Base-by-base conservation (phyloP, 164 flowering plant species). In the Nymphaea thermarum region DNA sequence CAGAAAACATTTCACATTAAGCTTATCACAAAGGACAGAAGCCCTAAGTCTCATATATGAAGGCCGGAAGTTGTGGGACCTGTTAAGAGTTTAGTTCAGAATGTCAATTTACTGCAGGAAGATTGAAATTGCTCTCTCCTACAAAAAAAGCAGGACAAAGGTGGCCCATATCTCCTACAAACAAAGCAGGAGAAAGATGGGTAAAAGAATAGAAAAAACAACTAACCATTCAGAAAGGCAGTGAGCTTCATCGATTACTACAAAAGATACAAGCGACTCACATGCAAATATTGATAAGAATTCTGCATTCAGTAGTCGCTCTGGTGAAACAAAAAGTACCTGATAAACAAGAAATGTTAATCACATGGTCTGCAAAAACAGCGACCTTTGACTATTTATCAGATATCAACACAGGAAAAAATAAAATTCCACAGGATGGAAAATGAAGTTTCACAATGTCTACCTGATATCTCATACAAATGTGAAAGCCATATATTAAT, bases 51-150 rank as follows among this genome's bases (percentile, higher is more conserved):
- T 85, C 89, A 88, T 83, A 78, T 86, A 95, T 25, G 98, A 90
- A 71, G 99, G 97, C 61, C 98, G 88, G 68, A 92, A 95, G 77
- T 90, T 95, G 78, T 95, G 99, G 64, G 99, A 95, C 98, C 99
- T 92, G 80, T 59, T 36, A 66, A 78, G 65, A 47, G 42, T 42
- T 8, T 43, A 42, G 25, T 25, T 53, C 67, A 70, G 42, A 42
- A 43, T 6, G 55, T 8, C 53, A 70, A 53, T 3, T 70, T 47
- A 16, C 18, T 10, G 43, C 43, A 63, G 5, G 2, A 63, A 25
- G 42, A 62, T 25, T n/a, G 47, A 63, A 71, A 65, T 59, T 36
- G 45, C 62, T 51, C 16, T 41, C 66, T 62, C 55, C 12, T 47
- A 7, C 4, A 47, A 47, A 25, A 12, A 47, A 47, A 47, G 55